Conservation (phyloP, 2,329 filamentous ascomycete genomes). For the Scedosporium aurantiacum region DNA sequence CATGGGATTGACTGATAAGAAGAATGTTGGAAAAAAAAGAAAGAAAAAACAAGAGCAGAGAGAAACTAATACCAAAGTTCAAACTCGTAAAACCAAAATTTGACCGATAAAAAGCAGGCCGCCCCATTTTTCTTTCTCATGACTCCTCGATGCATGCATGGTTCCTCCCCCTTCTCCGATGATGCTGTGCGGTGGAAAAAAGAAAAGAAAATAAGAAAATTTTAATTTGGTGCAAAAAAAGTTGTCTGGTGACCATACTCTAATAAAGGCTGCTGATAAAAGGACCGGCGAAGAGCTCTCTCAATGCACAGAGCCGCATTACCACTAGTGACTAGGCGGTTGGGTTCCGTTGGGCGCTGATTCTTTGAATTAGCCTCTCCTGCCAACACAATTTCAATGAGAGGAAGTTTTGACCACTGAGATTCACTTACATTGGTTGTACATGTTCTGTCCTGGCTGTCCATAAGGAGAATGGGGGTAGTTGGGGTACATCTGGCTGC, state of each 20-base stretch:
- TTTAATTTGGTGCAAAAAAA: not conserved
- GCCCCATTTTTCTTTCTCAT: slow-evolving; percentile 4
- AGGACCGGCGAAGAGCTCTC: not conserved
- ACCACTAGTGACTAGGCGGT: slow-evolving; percentile 7
- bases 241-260: slow-evolving; percentile 2
- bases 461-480: slow-evolving; percentile 50
- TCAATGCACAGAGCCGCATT: not conserved
- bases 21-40: not conserved
- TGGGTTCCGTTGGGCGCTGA: slow-evolving; percentile 10
- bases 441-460: slow-evolving; percentile 46
- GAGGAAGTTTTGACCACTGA: not conserved
- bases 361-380: not conserved
- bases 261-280: slow-evolving; percentile 4
- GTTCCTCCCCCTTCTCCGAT: slow-evolving; percentile 1
- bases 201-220: not conserved
- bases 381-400: too few relatives aligned
- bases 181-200: slow-evolving; percentile 3
- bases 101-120: not conserved
- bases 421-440: slow-evolving; percentile 38
- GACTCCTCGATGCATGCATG: slow-evolving; percentile 7
- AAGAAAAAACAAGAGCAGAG: not conserved
- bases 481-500: slow-evolving; percentile 42
- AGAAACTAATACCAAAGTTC: not conserved
- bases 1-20: not conserved
- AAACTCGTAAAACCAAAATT: not conserved